These are phyloP conservation scores for Grifola frondosa DNA, from an alignment of 1,284 basidiomycete species.

Conservation along the genomic window DNA sequence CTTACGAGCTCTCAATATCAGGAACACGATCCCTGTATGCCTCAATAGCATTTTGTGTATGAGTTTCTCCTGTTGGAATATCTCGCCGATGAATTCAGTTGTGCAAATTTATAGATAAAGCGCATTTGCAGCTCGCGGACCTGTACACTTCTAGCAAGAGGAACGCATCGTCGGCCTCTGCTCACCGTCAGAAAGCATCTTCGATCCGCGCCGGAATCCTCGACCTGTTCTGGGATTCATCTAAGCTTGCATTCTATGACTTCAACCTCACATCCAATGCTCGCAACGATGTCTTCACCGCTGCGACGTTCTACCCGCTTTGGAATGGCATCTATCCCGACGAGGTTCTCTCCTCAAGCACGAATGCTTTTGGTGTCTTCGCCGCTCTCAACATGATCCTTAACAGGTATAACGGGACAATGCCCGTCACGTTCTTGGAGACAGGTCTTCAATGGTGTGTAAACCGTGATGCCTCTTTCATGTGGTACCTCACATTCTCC, in stretches of 20 bases:
- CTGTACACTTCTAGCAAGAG: constrained; percentile 51
- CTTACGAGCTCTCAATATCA: constrained; percentile 72
- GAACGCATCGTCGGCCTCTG: constrained; percentile 45
- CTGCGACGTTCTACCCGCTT: constrained; percentile 80
- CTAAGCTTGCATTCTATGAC: constrained; percentile 86
- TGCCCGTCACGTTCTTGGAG: constrained; percentile 71
- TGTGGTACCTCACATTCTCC: background rate
- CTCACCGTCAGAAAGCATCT: constrained; percentile 60
- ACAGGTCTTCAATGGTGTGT: constrained; percentile 81
- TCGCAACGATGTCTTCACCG: constrained; percentile 64
- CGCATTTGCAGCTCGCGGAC: constrained; percentile 60
- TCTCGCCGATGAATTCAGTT: background rate
- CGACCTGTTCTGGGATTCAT: constrained; percentile 84
- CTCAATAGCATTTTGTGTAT: constrained; percentile 84
- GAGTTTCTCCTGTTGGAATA: constrained; percentile 27
- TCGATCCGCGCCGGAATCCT: constrained; percentile 69
- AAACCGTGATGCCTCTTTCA: constrained; percentile 13
- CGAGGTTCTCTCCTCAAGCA: constrained; percentile 56
- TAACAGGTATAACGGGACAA: constrained; percentile 82
- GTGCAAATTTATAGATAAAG: constrained; percentile 48
- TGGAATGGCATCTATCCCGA: constrained; percentile 86
- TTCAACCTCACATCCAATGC: constrained; percentile 71
- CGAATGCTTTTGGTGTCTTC: constrained; percentile 73
- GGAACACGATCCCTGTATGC: constrained; percentile 71
- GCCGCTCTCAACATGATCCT: constrained; percentile 74